These are phyloP conservation scores for Blastobotrys raffinosifermentans DNA, from an alignment of 1,139 yeast species.

Conservation along the genomic window DNA sequence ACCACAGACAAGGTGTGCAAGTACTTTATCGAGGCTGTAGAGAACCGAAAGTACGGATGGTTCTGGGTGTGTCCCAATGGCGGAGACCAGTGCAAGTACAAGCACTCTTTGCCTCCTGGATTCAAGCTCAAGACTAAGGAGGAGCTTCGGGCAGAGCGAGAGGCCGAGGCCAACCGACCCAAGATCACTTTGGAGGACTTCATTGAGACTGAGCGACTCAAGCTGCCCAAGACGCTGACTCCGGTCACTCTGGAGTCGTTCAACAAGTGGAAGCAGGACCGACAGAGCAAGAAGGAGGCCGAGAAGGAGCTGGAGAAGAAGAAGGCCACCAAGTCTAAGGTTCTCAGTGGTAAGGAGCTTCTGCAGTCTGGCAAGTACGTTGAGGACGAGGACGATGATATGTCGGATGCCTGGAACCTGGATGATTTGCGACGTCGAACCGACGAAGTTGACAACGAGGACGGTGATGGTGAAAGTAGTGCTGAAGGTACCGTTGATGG, in stretches of 20 bases:
- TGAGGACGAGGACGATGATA: conserved; percentile 50
- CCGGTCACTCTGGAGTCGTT: conserved; percentile 87
- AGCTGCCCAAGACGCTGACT: conserved; percentile 71
- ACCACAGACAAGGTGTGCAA: conserved; percentile 96
- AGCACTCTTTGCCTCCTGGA: conserved; percentile 96
- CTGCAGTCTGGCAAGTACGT: conserved; percentile 60
- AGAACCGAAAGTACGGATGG: conserved; percentile 97
- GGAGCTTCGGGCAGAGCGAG: conserved; percentile 81
- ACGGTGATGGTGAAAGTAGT: conserved; percentile 1
- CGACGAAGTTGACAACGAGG: conserved; percentile 20
- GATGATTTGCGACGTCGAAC: conserved; percentile 31
- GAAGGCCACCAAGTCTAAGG: conserved; percentile 37
- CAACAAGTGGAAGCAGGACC: conserved; percentile 73
- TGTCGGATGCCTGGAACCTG: conserved; percentile 48
- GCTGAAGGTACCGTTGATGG: conserved; percentile 3
- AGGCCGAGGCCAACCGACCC: conserved; percentile 81
- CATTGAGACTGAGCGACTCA: conserved; percentile 87
- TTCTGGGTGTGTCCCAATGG: conserved; percentile 98
- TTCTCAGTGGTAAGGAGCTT: conserved; percentile 74
- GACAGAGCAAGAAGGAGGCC: conserved; percentile 59
- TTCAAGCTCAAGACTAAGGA: conserved; percentile 95
- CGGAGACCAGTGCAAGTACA: conserved; percentile 88
- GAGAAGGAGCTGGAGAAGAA: conserved; percentile 41
- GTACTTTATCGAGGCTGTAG: conserved; percentile 92
- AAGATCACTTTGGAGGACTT: conserved; percentile 93